These are phyloP conservation scores for Kodamaea suecica DNA, from an alignment of 1,139 yeast genomes.

Conservation along the genomic window DNA sequence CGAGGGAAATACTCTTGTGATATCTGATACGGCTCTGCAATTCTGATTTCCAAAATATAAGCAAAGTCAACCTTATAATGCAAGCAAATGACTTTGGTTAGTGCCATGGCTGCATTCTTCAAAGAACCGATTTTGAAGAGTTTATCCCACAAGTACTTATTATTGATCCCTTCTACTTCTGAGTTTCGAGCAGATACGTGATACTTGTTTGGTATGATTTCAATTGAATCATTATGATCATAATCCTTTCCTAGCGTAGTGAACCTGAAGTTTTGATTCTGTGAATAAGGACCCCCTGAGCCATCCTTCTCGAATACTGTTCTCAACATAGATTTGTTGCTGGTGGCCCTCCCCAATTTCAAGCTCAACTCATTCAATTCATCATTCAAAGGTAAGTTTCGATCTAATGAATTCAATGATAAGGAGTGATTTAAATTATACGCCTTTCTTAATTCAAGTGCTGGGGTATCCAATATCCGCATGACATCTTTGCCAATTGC, in stretches of 20 bases:
- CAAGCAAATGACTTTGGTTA: constrained; percentile 41
- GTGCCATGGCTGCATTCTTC: constrained; percentile 38
- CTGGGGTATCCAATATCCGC: constrained; percentile 37
- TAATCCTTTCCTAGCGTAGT: constrained; percentile 26
- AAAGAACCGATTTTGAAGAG: constrained; percentile 41
- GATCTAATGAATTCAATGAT: constrained; percentile 1
- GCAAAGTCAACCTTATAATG: constrained; percentile 46
- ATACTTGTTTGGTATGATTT: too few relatives aligned
- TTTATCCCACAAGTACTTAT: constrained; percentile 34
- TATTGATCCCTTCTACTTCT: constrained; percentile 11
- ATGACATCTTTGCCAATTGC: constrained; percentile 42
- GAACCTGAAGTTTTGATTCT: constrained; percentile 43
- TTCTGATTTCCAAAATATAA: constrained; percentile 55
- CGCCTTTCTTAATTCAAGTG: constrained; percentile 15
- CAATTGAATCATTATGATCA: constrained; percentile 3
- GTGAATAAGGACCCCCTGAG: constrained; percentile 56
- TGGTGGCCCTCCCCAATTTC: constrained; percentile 56
- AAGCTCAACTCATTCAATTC: constrained; percentile 28
- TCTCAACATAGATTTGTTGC: constrained; percentile 27
- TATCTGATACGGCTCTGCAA: constrained; percentile 45
- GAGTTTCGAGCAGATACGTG: too few relatives aligned
- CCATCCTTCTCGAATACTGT: constrained; percentile 60
- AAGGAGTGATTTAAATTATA: constrained; percentile 9
- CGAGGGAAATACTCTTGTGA: constrained; percentile 40
- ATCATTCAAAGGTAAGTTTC: constrained; percentile 6